Evolutionary conservation across 164 flowering plant species (phyloP).

Genomic region (Sextonia rubra): DNA sequence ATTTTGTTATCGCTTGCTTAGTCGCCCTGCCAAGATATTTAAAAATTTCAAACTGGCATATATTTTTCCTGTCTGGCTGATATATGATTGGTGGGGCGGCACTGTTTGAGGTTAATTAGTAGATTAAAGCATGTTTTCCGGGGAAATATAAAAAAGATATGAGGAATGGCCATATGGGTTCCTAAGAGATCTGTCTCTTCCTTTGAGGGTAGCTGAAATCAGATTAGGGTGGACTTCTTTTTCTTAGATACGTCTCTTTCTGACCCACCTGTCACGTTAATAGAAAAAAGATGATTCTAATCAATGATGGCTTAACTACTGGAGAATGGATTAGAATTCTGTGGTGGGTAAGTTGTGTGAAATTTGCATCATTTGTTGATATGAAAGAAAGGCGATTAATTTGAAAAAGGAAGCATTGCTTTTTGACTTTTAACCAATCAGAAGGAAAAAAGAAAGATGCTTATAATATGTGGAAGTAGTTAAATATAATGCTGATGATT

Average conservation of each 20-base stretch:
- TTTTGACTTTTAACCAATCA: neutral
- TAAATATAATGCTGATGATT: neutral
- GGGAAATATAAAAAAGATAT: too few species aligned
- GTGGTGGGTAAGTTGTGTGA: neutral
- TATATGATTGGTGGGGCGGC: neutral
- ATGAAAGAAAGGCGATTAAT: neutral
- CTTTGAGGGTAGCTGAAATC: neutral
- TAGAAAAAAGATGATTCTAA: neutral
- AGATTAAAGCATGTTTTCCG: neutral
- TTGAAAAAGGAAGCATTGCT: neutral
- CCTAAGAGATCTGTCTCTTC: neutral
- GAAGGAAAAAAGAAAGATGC: neutral
- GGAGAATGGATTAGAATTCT: neutral
- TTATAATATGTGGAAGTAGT: neutral
- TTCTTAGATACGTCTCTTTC: neutral
- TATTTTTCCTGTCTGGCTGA: neutral
- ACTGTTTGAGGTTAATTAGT: neutral
- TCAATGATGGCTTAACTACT: too few species aligned
- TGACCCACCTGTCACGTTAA: neutral
- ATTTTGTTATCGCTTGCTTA: neutral
- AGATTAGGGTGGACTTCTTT: neutral
- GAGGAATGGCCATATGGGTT: neutral
- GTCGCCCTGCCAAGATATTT: neutral
- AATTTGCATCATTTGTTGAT: neutral
- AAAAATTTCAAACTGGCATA: neutral